phyloP scores from a whole-genome alignment of 1,139 yeast species.

The Yamadazyma buinensis region DNA sequence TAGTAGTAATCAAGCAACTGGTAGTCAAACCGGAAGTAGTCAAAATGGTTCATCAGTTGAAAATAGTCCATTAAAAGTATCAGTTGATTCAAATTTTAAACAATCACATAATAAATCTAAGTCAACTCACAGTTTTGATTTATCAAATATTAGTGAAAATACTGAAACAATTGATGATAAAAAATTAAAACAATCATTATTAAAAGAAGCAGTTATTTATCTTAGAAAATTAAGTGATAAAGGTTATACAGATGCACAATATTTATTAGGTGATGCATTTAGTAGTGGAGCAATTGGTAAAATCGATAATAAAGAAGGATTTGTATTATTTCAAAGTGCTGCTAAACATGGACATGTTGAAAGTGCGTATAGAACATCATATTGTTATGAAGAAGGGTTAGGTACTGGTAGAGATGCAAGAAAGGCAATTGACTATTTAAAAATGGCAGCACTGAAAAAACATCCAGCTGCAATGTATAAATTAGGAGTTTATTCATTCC shows the following conservation, averaged over 20 bases:
- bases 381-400: slow-evolving; percentile 89
- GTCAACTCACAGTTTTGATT: slow-evolving; percentile 22
- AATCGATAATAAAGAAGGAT: slow-evolving; percentile 76
- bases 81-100: slow-evolving; percentile 8
- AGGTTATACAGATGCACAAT: slow-evolving; percentile 89
- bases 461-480: slow-evolving; percentile 97
- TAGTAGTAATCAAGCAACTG: too few relatives aligned
- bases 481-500: slow-evolving; percentile 80
- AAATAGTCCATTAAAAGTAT: slow-evolving; percentile 24
- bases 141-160: slow-evolving; percentile 14
- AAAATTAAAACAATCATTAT: slow-evolving; percentile 43
- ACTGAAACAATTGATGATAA: slow-evolving; percentile 25
- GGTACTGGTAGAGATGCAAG: slow-evolving; percentile 90
- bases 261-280: slow-evolving; percentile 81
- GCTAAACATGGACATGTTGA: slow-evolving; percentile 93
- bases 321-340: slow-evolving; percentile 74
- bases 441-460: slow-evolving; percentile 84
- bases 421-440: slow-evolving; percentile 77
- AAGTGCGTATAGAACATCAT: slow-evolving; percentile 85
- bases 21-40: neutral
- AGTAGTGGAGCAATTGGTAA: slow-evolving; percentile 85
- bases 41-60: slow-evolving; percentile 17
- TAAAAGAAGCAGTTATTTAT: slow-evolving; percentile 74
- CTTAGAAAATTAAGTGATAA: slow-evolving; percentile 71
- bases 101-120: slow-evolving; percentile 14